Evolutionary conservation across 305 asterid species (phyloP).

Genomic region (Solanum hybrid): DNA sequence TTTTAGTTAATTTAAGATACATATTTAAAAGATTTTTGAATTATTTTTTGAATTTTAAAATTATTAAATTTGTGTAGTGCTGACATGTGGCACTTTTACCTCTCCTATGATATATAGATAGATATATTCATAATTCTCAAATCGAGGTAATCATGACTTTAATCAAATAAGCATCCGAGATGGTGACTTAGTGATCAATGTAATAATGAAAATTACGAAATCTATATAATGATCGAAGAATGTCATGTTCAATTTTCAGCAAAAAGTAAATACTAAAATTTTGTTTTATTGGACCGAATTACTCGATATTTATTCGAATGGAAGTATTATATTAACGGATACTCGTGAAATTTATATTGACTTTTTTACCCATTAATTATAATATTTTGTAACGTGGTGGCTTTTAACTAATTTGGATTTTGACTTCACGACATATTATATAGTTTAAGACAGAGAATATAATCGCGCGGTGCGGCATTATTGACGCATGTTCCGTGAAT

Average conservation of each 20-base stretch:
- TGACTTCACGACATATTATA: background rate
- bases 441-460: background rate
- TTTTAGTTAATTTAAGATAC: too few relatives aligned
- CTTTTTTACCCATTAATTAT: background rate
- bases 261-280: background rate
- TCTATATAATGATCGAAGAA: background rate
- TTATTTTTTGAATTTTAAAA: too few relatives aligned
- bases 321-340: background rate
- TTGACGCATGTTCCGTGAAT: slow-evolving; percentile 13
- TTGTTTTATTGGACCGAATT: background rate
- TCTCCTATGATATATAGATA: too few relatives aligned
- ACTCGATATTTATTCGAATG: background rate
- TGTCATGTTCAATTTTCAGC: too few relatives aligned
- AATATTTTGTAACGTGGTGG: background rate
- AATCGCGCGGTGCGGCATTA: background rate
- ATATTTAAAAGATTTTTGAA: too few relatives aligned
- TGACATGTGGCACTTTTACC: too few relatives aligned
- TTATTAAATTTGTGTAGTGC: too few relatives aligned
- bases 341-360: background rate
- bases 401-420: background rate
- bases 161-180: background rate
- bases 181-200: background rate
- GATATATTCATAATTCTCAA: background rate
- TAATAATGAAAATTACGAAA: background rate
- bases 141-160: background rate